These are phyloP conservation scores for Gastrolobium villosum DNA, from an alignment of 306 rosid species.

Conservation along the genomic window DNA sequence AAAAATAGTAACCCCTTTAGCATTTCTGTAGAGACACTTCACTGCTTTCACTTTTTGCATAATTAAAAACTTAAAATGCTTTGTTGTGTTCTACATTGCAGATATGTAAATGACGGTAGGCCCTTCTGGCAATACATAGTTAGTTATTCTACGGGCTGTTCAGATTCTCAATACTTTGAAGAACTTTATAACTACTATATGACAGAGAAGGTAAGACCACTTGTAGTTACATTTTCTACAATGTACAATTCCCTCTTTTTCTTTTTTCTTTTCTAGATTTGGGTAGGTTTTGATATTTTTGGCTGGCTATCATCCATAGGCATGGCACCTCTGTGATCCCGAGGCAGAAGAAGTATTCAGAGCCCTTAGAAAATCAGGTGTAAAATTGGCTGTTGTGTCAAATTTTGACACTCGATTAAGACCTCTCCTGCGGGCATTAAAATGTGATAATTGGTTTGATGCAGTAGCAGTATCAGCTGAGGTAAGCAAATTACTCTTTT, in stretches of 20 bases:
- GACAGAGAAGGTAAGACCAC: slow-evolving; percentile 78
- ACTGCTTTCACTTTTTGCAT: slow-evolving; percentile 21
- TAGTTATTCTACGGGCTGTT: slow-evolving; percentile 89
- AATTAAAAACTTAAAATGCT: slow-evolving; percentile 26
- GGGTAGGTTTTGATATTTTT: slow-evolving; percentile 35
- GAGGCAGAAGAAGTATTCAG: slow-evolving; percentile 76
- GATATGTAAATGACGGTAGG: slow-evolving; percentile 94
- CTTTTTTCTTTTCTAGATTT: neutral
- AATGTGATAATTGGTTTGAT: slow-evolving; percentile 95
- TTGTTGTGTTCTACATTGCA: slow-evolving; percentile 51
- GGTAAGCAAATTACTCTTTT: slow-evolving; percentile 53
- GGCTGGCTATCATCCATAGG: slow-evolving; percentile 58
- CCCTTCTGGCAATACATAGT: slow-evolving; percentile 99
- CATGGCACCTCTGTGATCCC: slow-evolving; percentile 98
- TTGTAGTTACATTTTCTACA: slow-evolving; percentile 10
- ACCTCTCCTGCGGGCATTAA: slow-evolving; percentile 79
- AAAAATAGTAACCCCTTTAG: neutral
- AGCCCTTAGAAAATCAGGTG: slow-evolving; percentile 83
- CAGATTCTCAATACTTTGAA: slow-evolving; percentile 95
- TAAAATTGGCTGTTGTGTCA: slow-evolving; percentile 85
- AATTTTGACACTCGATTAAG: slow-evolving; percentile 94
- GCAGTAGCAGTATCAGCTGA: slow-evolving; percentile 98
- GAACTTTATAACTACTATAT: slow-evolving; percentile 86
- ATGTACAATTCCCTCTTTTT: neutral
- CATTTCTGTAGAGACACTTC: slow-evolving; percentile 1